These are phyloP conservation scores for Pisolithus microcarpus DNA, from an alignment of 768 basidiomycete species.

Conservation along the genomic window DNA sequence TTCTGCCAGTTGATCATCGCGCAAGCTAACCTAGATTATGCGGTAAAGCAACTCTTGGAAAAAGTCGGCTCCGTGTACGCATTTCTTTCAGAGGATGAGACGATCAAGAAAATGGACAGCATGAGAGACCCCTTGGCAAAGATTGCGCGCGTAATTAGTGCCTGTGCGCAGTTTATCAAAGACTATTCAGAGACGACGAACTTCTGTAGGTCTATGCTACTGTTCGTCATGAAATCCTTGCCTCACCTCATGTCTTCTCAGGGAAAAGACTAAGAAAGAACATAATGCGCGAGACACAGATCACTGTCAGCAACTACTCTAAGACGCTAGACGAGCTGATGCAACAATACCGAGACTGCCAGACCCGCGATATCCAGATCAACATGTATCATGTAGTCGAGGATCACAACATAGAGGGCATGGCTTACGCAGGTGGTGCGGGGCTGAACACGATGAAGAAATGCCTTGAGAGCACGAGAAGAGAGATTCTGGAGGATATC, in stretches of 20 bases:
- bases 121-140: neutral
- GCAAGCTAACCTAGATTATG: neutral
- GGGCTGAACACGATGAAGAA: neutral
- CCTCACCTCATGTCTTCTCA: neutral
- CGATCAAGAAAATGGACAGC: neutral
- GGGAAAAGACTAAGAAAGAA: neutral
- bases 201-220: neutral
- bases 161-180: neutral
- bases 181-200: neutral
- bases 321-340: neutral
- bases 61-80: neutral
- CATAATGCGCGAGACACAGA: neutral
- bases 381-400: neutral
- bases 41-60: neutral
- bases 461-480: neutral
- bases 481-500: neutral
- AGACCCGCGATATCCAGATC: neutral
- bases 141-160: neutral
- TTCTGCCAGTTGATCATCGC: neutral
- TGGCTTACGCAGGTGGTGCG: neutral
- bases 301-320: neutral
- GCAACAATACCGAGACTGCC: neutral
- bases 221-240: neutral
- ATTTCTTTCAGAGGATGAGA: neutral
- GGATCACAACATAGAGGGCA: neutral